Evolutionary conservation across 2,329 filamentous ascomycete genomes (phyloP).

Genomic region (Coniella vitis): DNA sequence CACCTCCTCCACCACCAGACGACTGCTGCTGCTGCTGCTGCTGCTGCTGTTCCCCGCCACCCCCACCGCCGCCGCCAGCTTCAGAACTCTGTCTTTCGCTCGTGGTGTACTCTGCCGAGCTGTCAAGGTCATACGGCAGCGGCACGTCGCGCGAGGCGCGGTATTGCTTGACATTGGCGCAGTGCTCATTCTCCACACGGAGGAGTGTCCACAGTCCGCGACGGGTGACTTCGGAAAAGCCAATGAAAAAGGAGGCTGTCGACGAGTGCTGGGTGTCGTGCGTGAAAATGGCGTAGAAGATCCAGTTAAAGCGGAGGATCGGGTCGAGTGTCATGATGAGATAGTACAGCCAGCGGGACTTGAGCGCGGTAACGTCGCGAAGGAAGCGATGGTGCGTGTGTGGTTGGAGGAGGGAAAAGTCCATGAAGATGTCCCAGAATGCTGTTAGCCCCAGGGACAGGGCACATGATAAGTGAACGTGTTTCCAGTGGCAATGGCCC

Average conservation of each 20-base stretch:
- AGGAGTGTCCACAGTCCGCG: conserved; percentile 88
- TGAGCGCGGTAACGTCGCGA: conserved; percentile 73
- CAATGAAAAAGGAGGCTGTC: conserved; percentile 71
- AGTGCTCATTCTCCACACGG: conserved; percentile 96
- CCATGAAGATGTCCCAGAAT: conserved; percentile 93
- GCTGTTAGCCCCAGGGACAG: conserved; percentile 33
- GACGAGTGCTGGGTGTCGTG: conserved; percentile 76
- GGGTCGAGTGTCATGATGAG: conserved; percentile 75
- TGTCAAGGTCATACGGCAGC: conserved; percentile 66
- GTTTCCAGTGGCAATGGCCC: neutral
- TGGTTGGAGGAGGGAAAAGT: conserved; percentile 84
- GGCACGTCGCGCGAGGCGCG: conserved; percentile 84
- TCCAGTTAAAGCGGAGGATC: conserved; percentile 85
- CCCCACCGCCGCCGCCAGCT: conserved; percentile 13
- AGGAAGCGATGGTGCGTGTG: conserved; percentile 61
- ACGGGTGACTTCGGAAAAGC: conserved; percentile 72
- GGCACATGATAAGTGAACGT: no score
- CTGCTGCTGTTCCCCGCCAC: no score
- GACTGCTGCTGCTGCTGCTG: no score
- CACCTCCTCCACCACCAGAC: neutral
- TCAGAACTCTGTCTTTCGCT: conserved; percentile 31
- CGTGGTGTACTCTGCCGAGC: conserved; percentile 22
- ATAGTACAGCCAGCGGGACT: conserved; percentile 79
- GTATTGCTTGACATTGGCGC: conserved; percentile 82
- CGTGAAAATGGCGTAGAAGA: conserved; percentile 83